These are phyloP conservation scores for Diaporthe sp. DNA, from an alignment of 2,329 filamentous ascomycete genomes.

Conservation along the genomic window DNA sequence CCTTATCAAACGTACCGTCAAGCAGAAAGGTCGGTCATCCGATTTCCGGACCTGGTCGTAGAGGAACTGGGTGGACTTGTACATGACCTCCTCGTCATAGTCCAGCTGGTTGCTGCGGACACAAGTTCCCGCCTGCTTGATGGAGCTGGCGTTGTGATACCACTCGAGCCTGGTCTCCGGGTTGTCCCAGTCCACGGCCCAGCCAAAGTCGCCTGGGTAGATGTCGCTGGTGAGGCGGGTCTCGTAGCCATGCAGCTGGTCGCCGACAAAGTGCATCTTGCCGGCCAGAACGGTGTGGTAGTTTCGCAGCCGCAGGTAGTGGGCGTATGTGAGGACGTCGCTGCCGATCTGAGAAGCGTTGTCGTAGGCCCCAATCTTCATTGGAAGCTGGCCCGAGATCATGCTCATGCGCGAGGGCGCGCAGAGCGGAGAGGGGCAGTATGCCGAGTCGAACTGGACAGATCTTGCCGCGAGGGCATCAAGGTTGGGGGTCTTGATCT, in stretches of 20 bases:
- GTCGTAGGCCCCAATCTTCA: conserved; percentile 92
- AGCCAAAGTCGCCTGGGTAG: conserved; percentile 94
- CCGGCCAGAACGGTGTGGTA: conserved; percentile 93
- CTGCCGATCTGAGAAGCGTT: conserved; percentile 88
- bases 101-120: conserved; percentile 95
- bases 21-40: conserved; percentile 80
- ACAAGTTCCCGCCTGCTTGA: conserved; percentile 89
- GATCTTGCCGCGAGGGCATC: conserved; percentile 84
- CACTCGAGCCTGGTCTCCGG: conserved; percentile 88
- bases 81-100: conserved; percentile 97
- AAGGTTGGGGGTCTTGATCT: conserved; percentile 92
- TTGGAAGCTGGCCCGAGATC: conserved; percentile 91
- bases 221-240: conserved; percentile 94
- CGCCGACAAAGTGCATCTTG: conserved; percentile 98
- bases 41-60: conserved; percentile 91
- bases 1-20: conserved; percentile 70
- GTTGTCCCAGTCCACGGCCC: conserved; percentile 96
- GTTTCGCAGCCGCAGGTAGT: conserved; percentile 86
- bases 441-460: conserved; percentile 93
- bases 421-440: conserved; percentile 93
- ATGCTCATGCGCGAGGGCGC: conserved; percentile 94
- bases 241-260: conserved; percentile 95
- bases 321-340: conserved; percentile 90
- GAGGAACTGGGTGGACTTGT: conserved; percentile 87
- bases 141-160: conserved; percentile 97